Conservation (phyloP, 2,329 filamentous ascomycete genomes). For the Aureobasidium leucospermi region DNA sequence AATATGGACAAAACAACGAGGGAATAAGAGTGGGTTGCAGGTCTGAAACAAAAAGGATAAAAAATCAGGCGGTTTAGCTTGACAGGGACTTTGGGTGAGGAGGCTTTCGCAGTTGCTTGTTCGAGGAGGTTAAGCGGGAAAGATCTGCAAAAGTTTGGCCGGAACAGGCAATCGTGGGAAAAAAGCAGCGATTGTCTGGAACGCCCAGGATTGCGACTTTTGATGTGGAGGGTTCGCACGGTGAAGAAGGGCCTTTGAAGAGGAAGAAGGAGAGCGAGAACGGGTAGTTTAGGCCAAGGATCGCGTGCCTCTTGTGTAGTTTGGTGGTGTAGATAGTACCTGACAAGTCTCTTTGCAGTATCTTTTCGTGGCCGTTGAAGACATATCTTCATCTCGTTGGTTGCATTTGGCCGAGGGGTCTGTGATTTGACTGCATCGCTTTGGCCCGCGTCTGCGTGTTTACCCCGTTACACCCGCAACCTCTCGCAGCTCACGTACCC, state of each 20-base stretch:
- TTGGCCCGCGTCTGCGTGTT: conserved; percentile 10
- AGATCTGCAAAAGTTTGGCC: not conserved
- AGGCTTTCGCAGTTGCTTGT: not conserved
- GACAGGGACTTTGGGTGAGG: too few species aligned
- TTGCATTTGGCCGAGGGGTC: conserved; percentile 6
- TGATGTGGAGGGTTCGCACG: conserved; percentile 7
- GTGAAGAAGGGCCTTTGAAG: conserved; percentile 6
- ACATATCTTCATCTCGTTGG: not conserved
- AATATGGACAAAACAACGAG: conserved; percentile 8
- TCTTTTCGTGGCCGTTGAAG: not conserved
- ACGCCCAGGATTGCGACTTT: conserved; percentile 9
- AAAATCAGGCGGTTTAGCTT: not conserved
- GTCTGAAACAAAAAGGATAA: conserved; percentile 1
- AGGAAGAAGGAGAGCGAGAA: not conserved
- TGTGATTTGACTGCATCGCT: conserved; percentile 9
- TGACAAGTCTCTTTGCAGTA: not conserved
- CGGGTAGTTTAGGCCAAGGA: not conserved
- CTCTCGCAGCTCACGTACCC: conserved; percentile 11
- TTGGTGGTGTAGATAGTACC: not conserved
- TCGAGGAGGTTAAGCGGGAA: not conserved
- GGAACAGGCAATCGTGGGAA: not conserved
- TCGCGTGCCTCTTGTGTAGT: conserved; percentile 4
- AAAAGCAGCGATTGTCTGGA: conserved; percentile 8
- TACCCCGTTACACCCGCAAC: conserved; percentile 14
- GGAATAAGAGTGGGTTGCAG: not conserved